Base-by-base conservation (phyloP, 495 filamentous ascomycete genomes). In the Delitschia confertaspora region DNA sequence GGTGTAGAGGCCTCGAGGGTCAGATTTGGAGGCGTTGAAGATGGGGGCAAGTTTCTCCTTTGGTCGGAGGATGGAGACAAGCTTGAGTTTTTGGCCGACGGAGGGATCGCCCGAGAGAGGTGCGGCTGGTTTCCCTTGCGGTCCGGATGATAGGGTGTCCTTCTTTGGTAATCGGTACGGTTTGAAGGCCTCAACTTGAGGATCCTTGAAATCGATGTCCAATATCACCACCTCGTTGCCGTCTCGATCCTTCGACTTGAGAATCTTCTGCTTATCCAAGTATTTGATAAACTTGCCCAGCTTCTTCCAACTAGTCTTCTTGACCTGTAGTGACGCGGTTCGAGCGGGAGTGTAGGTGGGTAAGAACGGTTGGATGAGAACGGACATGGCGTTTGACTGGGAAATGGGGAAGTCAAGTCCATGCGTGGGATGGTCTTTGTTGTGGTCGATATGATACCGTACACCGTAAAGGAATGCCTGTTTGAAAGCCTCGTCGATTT, bases 281-380 rank as follows among this genome's bases (percentile, higher is more conserved):
- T 71, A 60, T 57, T 84, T 85, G 60, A 85, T 76, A 58, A 84
- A 84, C 46, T 83, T 85, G 45, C 76, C 79, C 30, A 78, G 69
- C 41, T 76, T 84, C 61, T 85, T 85, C 73, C 79, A 82, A 59
- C 72, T 80, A 4, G 80, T 80, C 61, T 81, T 85, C 64, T 84
- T 85, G 57, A 85, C 79, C 51, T 76, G 72, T 23, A 83, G 70
- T 17, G 66, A 75, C 19, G 75, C 69, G 9, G 71, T 65, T 56
- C 77, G 69, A 17, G 69, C 65, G 6, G 67, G 63, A 8, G 67
- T 72, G 53, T 66, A 75, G 37, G 73, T 70, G 0, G 82, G 82
- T 5, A 85, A 68, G 49, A 79, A 82, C 7, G 81, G 81, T 3
- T 79, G 74, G 22, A 82, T 72, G 31, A 84, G 65, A 36, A 71